Conservation (phyloP, 768 basidiomycete genomes). For the Tephrocybe sp. region DNA sequence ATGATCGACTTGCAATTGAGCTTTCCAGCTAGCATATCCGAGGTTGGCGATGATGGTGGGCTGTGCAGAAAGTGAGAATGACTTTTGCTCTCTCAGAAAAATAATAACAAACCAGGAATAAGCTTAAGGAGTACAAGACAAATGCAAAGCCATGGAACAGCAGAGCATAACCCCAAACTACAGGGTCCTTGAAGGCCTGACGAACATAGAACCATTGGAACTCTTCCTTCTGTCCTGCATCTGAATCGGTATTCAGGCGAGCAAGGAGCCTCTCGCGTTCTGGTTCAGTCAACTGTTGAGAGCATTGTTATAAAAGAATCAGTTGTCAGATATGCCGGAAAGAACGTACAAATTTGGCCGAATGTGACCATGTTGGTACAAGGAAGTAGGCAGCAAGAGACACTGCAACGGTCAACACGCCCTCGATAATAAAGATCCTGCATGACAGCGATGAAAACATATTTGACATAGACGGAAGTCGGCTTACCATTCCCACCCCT, state of each 20-base stretch:
- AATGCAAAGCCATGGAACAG: conserved; percentile 65
- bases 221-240: conserved; percentile 50
- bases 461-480: not conserved
- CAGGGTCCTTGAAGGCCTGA: conserved; percentile 56
- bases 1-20: conserved; percentile 49
- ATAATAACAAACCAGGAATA: conserved; percentile 45
- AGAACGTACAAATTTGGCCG: conserved; percentile 52
- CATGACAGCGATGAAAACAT: not conserved
- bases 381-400: conserved; percentile 51
- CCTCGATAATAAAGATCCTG: conserved; percentile 63
- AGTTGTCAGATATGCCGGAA: not conserved
- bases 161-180: conserved; percentile 60
- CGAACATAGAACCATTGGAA: conserved; percentile 60
- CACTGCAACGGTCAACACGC: conserved; percentile 47
- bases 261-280: conserved; percentile 51
- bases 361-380: conserved; percentile 60
- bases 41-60: conserved; percentile 60
- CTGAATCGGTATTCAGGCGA: conserved; percentile 52
- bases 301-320: not conserved
- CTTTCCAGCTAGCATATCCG: conserved; percentile 60
- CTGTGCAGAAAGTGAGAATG: conserved; percentile 23
- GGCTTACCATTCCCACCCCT: conserved; percentile 58
- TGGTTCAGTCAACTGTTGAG: conserved; percentile 44
- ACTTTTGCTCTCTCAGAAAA: not conserved
- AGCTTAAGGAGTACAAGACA: conserved; percentile 54